phyloP scores from a whole-genome alignment of 2,329 filamentous ascomycete genomes.

The Alternaria alternata region DNA sequence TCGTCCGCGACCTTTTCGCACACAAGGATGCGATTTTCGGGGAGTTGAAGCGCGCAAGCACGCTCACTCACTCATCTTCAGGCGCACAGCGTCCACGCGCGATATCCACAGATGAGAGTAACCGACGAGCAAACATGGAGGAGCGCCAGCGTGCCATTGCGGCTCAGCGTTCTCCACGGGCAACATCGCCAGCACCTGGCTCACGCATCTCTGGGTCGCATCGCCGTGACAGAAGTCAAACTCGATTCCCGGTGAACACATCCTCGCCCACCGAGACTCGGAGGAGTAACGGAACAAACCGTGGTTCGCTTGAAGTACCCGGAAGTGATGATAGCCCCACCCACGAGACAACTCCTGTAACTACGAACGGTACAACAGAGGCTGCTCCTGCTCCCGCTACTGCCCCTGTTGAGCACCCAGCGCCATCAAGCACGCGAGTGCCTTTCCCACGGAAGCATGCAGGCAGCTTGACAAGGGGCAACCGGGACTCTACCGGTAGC shows the following conservation, averaged over 20 bases:
- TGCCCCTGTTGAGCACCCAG: slow-evolving; percentile 38
- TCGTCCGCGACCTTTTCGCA: slow-evolving; percentile 89
- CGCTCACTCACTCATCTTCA: slow-evolving; percentile 67
- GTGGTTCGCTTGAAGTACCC: slow-evolving; percentile 83
- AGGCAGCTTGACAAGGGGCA: slow-evolving; percentile 45
- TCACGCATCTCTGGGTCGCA: slow-evolving; percentile 53
- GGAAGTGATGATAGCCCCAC: slow-evolving; percentile 61
- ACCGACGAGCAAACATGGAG: slow-evolving; percentile 91
- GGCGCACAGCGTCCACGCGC: slow-evolving; percentile 75
- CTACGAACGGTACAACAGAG: slow-evolving; percentile 51
- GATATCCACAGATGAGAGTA: slow-evolving; percentile 94
- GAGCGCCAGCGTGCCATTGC: slow-evolving; percentile 84
- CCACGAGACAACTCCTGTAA: slow-evolving; percentile 37
- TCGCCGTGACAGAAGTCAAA: slow-evolving; percentile 79
- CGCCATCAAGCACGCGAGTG: slow-evolving; percentile 46
- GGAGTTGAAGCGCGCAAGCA: slow-evolving; percentile 90
- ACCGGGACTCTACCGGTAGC: slow-evolving; percentile 51
- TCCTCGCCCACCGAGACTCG: slow-evolving; percentile 62
- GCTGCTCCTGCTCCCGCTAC: slow-evolving; percentile 20
- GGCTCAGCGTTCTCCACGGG: slow-evolving; percentile 69
- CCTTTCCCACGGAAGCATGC: slow-evolving; percentile 47
- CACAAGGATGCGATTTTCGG: slow-evolving; percentile 96
- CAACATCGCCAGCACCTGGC: slow-evolving; percentile 74
- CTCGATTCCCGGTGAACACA: slow-evolving; percentile 79
- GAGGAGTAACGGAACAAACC: slow-evolving; percentile 62